Evolutionary conservation across 176 grass and related monocot species (phyloP).

Genomic region (Echinochloa phyllopogon): DNA sequence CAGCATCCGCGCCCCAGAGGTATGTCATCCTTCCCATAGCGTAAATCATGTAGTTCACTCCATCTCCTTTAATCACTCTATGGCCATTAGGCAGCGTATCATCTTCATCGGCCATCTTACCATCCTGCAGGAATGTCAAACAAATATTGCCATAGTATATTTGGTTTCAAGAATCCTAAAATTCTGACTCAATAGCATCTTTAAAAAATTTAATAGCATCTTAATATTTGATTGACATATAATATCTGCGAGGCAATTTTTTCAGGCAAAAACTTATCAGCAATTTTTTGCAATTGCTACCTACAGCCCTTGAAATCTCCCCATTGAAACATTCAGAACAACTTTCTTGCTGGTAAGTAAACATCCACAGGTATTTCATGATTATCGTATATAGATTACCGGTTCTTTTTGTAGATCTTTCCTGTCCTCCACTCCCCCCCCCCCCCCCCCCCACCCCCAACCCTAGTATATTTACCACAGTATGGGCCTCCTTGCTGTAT

Average conservation of each 20-base stretch:
- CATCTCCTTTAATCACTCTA: slow-evolving; percentile 51
- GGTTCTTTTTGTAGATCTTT: no score
- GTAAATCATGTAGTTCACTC: slow-evolving; percentile 58
- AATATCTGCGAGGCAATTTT: neutral
- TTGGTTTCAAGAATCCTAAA: neutral
- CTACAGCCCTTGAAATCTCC: neutral
- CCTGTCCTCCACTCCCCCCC: no score
- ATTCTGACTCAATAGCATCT: neutral
- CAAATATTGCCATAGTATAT: neutral
- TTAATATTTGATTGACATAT: neutral
- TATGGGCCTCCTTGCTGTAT: no score
- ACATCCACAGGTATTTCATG: no score
- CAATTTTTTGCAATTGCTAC: neutral
- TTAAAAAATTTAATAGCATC: neutral
- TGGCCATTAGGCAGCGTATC: slow-evolving; percentile 57
- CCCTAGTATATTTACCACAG: no score
- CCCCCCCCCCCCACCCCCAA: no score
- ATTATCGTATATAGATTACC: neutral
- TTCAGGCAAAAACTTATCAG: neutral
- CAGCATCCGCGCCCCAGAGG: slow-evolving; percentile 61
- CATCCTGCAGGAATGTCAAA: slow-evolving; percentile 43
- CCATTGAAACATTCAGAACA: neutral
- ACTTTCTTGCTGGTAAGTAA: neutral
- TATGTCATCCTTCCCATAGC: slow-evolving; percentile 70
- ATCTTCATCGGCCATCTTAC: slow-evolving; percentile 61